Evolutionary conservation across 768 basidiomycete genomes (phyloP), one percentile per base, ranked within the genome.

Genomic region (Tylopilus sp.): DNA sequence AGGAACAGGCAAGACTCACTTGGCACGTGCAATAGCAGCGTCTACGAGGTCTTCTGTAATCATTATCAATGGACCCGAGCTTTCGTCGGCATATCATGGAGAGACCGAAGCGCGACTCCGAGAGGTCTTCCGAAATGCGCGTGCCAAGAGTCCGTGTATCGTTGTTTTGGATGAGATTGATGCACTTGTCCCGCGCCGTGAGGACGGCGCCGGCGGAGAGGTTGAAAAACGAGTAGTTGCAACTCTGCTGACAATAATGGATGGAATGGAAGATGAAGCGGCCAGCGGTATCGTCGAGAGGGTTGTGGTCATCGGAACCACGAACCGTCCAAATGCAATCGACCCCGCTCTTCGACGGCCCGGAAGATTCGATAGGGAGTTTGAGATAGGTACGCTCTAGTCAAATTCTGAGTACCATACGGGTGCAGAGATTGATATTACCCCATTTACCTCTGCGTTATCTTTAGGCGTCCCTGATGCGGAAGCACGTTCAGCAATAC

Each of bases 181-280:
- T 60, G 95, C 97, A 1, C 72, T 99, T 13, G 96, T 91, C 52
- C 97, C 97, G 3, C 79, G 84, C 51, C 75, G 97, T 45, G 96
- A 96, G 64, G 94, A 94, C 6, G 83, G 87, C 3, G 85, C 89
- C 1, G 92, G 91, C 1, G 92, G 94, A 6, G 96, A 98, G 71
- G 96, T 98, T 3, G 97, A 98, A 68, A 90, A 91, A 60, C 80
- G 97, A 24, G 94, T 98, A 1, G 97, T 98, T 4, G 94, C 97
- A 21, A 97, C 93, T 19, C 74, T 99, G 43, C 72, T 99, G 62
- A 98, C 97, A 3, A 81, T 97, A 53, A 83, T 99, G 74, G 97
- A 99, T 67, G 97, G 97, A 9, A 88, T 92, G 73, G 82, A 84
- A 55, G 78, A 79, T 22, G 65, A 63, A 19, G 68, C 62, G 1